These are phyloP conservation scores for Karstenula rhodostoma DNA, from an alignment of 2,329 filamentous ascomycete species.

Conservation along the genomic window DNA sequence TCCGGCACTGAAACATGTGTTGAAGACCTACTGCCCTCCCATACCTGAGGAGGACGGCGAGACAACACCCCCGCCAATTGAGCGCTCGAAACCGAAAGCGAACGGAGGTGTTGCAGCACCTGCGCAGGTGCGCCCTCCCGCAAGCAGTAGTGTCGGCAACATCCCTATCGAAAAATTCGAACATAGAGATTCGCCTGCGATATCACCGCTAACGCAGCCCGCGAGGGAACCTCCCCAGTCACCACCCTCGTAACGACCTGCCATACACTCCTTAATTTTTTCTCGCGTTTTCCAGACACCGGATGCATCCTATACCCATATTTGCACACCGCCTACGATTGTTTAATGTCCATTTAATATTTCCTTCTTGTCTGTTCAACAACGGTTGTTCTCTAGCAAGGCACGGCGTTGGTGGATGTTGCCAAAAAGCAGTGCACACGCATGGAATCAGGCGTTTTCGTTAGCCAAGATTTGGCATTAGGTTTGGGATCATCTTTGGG, in stretches of 20 bases:
- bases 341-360: constrained; percentile 8
- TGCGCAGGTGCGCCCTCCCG: not conserved
- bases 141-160: not conserved
- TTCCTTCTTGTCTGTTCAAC: constrained; percentile 8
- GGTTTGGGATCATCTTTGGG: not conserved
- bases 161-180: not conserved
- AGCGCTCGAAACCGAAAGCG: constrained; percentile 1
- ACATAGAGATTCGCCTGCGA: constrained; percentile 6
- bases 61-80: constrained; percentile 25
- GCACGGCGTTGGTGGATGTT: constrained; percentile 21
- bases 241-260: not conserved
- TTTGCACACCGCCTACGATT: constrained; percentile 1
- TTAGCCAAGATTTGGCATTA: not conserved
- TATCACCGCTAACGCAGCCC: constrained; percentile 14
- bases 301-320: constrained; percentile 8
- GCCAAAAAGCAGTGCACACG: constrained; percentile 1
- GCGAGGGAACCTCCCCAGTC: not conserved
- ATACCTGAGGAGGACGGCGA: constrained; percentile 72
- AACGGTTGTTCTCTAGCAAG: constrained; percentile 12
- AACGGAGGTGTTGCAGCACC: constrained; percentile 4
- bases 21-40: constrained; percentile 81
- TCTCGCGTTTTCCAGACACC: not conserved
- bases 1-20: constrained; percentile 84
- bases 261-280: not conserved
- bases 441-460: not conserved